Base-by-base conservation (phyloP, 257 asterid species). In the Gentiana dahurica region DNA sequence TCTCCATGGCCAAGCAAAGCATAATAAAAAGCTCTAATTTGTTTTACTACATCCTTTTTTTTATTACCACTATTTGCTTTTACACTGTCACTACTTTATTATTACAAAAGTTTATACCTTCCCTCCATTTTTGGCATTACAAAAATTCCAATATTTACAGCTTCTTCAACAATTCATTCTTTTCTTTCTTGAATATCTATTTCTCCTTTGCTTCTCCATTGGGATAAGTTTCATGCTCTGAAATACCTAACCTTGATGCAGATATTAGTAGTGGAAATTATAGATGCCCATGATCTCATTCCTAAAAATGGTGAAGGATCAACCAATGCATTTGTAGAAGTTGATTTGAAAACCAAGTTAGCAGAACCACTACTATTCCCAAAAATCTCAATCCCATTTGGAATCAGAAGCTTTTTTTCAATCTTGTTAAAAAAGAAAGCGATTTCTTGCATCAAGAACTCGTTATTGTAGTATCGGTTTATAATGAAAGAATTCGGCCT, bases 261-360 rank as follows among this genome's bases (percentile, higher is more conserved):
- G 76, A 81, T 77, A 75, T 74, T 83, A 60, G 77, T 75, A 51
- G 77, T 86, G 47, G 83, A 86, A 77, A 87, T 83, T 38, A 68
- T 83, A 59, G 89, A 86, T 81, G 93, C 93, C 54, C 78, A 71
- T 68, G 86, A 79, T 75, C 85, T 83, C 34, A 73, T 75, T 76
- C 93, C 93, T 36, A 80, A 68, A 86, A 89, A 86, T 49, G 86
- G 88, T 34, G 74, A 69, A 62, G 93, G 93, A 64, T 83, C 95
- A 68, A 73, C 82, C 13, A 80, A 72, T 60, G 85, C 95, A 67
- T 86, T 65, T 64, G 87, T 83, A 59, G 82, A 82, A 65, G 85
- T 82, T 46, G 95, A 86, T 71, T 82, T 82, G 79, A 73, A 5
- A 82, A 82, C 59, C 92, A 86, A 70, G 57, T 80, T 2, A 68